Evolutionary conservation across 2,329 filamentous ascomycete genomes (phyloP), one percentile per base, ranked within the genome.

Genomic region (Knufia fluminis): DNA sequence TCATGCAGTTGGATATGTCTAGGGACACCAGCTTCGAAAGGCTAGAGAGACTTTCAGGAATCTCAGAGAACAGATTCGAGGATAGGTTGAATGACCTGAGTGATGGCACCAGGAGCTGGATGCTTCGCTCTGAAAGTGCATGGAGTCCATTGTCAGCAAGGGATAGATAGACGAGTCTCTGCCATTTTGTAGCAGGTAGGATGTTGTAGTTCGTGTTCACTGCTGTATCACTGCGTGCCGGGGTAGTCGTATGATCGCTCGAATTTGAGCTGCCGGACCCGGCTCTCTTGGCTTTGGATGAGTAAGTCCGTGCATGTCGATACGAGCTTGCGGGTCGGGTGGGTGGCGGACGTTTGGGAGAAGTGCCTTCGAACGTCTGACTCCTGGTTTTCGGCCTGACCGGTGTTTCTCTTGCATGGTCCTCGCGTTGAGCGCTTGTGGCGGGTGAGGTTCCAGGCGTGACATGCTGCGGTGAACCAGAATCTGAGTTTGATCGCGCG

Each of bases 1-100:
- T 97, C 90, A 97, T 96, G 74, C 91, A 97, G 61, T 94, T 86
- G 3, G 91, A 94, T 22, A 98, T 75, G 61, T 98, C 97, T 48
- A 98, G 72, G 20, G 92, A 90, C 56, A 90, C 82, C n/a, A 98
- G 77, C 23, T 88, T 84, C 17, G 88, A 89, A 51, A 98, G 73
- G 8, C 80, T 86, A 10, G 90, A 85, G 50, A 98, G 71, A 60
- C 86, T 92, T 65, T 97, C 92, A 1, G 92, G 92, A 48, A 97
- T 85, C 65, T 96, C 86, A n/a, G 81, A 82, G 66, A 98, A 94
- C 26, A 95, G 79, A 62, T 98, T 98, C 45, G 82, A 82, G 1
- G 92, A 97, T 41, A 98, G 72, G 64, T 98, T 92, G 48, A 98
- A 76, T 0, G 92, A 97, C 62, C 91, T 86, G 23, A 98, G 73